A percentile compares a stretch with the other conserved stretches of the same genome.
Evolutionary conservation across 2,329 filamentous ascomycete species (phyloP).

Genomic region (Aspergillus pseudotamarii): DNA sequence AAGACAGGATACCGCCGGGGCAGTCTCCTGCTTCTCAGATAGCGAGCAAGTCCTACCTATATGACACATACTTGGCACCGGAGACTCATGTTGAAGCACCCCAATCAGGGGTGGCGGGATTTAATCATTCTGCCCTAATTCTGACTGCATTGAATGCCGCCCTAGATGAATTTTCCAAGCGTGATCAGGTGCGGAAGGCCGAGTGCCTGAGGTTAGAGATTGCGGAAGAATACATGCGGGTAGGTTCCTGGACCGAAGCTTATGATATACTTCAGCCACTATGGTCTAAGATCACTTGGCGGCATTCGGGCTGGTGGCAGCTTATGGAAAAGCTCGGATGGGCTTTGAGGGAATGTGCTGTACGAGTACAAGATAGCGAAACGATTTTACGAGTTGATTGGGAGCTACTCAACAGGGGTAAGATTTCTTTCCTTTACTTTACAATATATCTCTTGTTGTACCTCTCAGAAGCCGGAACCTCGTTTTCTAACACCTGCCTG

Average conservation of each 20-base stretch:
- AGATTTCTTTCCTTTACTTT: slow-evolving; percentile 13
- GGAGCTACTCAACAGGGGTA: slow-evolving; percentile 54
- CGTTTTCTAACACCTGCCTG: slow-evolving; percentile 5
- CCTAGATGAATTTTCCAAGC: slow-evolving; percentile 54
- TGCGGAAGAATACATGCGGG: slow-evolving; percentile 56
- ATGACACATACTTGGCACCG: slow-evolving; percentile 64
- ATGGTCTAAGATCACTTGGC: slow-evolving; percentile 62
- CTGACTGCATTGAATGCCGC: slow-evolving; percentile 51
- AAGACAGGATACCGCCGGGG: slow-evolving; percentile 59
- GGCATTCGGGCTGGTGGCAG: slow-evolving; percentile 61
- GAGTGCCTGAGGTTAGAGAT: slow-evolving; percentile 59
- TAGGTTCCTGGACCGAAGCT: slow-evolving; percentile 54
- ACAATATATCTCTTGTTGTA: not conserved
- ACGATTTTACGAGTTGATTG: slow-evolving; percentile 58
- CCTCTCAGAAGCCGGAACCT: not conserved
- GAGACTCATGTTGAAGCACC: slow-evolving; percentile 60
- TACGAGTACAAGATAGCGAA: slow-evolving; percentile 48
- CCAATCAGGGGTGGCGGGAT: slow-evolving; percentile 45
- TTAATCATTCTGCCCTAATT: slow-evolving; percentile 57
- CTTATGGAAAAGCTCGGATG: slow-evolving; percentile 58
- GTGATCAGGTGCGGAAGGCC: slow-evolving; percentile 56
- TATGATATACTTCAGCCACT: slow-evolving; percentile 54
- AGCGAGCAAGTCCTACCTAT: slow-evolving; percentile 55
- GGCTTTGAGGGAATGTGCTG: slow-evolving; percentile 57
- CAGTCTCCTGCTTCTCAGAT: slow-evolving; percentile 59